Evolutionary conservation across 305 asterid species (phyloP).

Genomic region (Withania somnifera): DNA sequence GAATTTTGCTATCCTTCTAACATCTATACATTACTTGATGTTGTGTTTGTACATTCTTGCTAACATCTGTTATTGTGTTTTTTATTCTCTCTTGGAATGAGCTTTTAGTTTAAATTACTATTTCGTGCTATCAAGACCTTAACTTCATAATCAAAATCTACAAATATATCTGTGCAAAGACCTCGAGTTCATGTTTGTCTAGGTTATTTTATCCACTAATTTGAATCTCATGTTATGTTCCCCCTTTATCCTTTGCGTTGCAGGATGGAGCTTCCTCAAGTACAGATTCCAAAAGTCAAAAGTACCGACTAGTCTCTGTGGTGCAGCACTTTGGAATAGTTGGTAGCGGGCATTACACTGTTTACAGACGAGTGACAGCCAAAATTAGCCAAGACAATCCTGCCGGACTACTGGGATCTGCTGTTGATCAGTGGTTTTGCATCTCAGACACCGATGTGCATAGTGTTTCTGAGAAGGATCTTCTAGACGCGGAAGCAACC

Average conservation of each 20-base stretch:
- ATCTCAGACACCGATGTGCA: slow-evolving; percentile 71
- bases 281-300: slow-evolving; percentile 13
- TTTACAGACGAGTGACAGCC: slow-evolving; percentile 55
- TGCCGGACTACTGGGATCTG: slow-evolving; percentile 36
- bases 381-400: slow-evolving; percentile 38
- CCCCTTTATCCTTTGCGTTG: background rate
- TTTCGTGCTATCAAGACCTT: too few species aligned
- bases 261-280: slow-evolving; percentile 20
- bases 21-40: too few species aligned
- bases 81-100: too few species aligned
- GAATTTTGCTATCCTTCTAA: too few species aligned
- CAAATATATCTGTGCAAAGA: too few species aligned
- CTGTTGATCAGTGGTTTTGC: slow-evolving; percentile 59
- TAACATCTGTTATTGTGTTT: too few species aligned
- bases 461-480: slow-evolving; percentile 57
- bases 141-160: too few species aligned
- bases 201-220: background rate
- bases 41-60: too few species aligned
- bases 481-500: slow-evolving; percentile 66
- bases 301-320: slow-evolving; percentile 59
- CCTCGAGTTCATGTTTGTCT: too few species aligned
- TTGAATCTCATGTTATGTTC: background rate
- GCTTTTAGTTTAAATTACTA: too few species aligned
- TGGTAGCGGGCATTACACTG: slow-evolving; percentile 79
- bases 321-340: slow-evolving; percentile 74